Conservation (phyloP, 2,329 filamentous ascomycete species). For the Epicoccum sorghinum region DNA sequence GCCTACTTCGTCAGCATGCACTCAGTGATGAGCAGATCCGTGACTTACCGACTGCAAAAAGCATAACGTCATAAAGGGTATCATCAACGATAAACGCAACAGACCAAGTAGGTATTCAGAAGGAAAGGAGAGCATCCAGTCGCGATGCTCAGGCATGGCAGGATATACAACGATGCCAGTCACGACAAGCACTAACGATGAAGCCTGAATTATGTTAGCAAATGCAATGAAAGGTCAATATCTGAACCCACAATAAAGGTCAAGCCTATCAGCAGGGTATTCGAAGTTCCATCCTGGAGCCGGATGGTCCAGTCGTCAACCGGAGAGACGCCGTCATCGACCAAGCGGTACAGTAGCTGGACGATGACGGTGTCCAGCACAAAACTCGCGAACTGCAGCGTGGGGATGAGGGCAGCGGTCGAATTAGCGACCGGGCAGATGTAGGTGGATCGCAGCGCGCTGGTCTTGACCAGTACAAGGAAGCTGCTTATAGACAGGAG, state of each 20-base stretch:
- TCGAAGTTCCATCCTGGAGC: conserved; percentile 36
- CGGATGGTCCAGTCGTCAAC: conserved; percentile 33
- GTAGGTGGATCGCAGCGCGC: conserved; percentile 38
- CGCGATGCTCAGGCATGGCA: conserved; percentile 42
- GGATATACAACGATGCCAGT: conserved; percentile 37
- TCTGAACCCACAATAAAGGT: conserved; percentile 35
- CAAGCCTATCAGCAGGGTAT: conserved; percentile 35
- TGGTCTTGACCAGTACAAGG: conserved; percentile 37
- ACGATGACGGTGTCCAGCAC: conserved; percentile 36
- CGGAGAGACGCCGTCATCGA: conserved; percentile 35
- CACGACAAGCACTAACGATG: conserved; percentile 37
- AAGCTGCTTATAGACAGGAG: conserved; percentile 41
- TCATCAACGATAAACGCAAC: conserved; percentile 45
- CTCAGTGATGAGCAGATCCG: too few species aligned
- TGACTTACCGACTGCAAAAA: conserved; percentile 42
- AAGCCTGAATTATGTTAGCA: conserved; percentile 35
- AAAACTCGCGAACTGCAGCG: conserved; percentile 39
- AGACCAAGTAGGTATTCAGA: conserved; percentile 42
- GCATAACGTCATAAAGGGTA: conserved; percentile 47
- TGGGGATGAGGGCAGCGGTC: conserved; percentile 32
- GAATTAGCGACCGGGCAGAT: conserved; percentile 39
- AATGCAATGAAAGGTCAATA: not conserved
- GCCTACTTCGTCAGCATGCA: conserved; percentile 30
- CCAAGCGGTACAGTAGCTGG: conserved; percentile 32
- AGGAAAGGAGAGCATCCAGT: conserved; percentile 42